A percentile compares a stretch with the other conserved stretches of the same genome.
phyloP scores from a whole-genome alignment of 83 land plant genomes.

The Picea abies region DNA sequence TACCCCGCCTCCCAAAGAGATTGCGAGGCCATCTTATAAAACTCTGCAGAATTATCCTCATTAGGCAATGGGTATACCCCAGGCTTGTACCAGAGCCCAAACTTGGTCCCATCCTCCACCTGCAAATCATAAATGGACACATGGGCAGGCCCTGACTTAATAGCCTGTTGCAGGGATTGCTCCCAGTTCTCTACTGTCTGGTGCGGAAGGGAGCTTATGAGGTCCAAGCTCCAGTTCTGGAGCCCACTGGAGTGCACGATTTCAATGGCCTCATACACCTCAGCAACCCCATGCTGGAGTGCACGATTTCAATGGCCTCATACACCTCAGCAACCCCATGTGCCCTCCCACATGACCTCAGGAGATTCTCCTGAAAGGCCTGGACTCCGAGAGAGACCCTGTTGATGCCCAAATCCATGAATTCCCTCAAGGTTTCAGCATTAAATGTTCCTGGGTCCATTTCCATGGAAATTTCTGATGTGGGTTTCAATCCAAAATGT shows the following conservation, averaged over 20 bases:
- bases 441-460: slow-evolving; percentile 98
- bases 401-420: slow-evolving; percentile 75
- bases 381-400: slow-evolving; percentile 96
- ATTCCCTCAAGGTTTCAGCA: slow-evolving; percentile 37
- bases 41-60: slow-evolving; percentile 72
- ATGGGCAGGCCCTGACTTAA: slow-evolving; percentile 70
- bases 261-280: slow-evolving; percentile 85
- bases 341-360: slow-evolving; percentile 86
- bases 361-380: slow-evolving; percentile 78
- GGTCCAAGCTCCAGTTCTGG: slow-evolving; percentile 92
- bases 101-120: slow-evolving; percentile 93
- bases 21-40: slow-evolving; percentile 73
- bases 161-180: slow-evolving; percentile 61
- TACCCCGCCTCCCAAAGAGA: slow-evolving; percentile 74
- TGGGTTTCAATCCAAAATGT: slow-evolving; percentile 52
- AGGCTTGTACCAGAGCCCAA: slow-evolving; percentile 76
- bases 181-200: slow-evolving; percentile 82
- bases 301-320: slow-evolving; percentile 81
- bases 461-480: slow-evolving; percentile 86
- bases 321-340: slow-evolving; percentile 80
- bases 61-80: slow-evolving; percentile 89
- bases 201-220: slow-evolving; percentile 88
- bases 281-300: slow-evolving; percentile 77
- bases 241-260: slow-evolving; percentile 56
- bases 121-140: slow-evolving; percentile 93